These are phyloP conservation scores for Parasitella parasitica DNA, from an alignment of 371 early-diverging fungal genomes.

Conservation along the genomic window DNA sequence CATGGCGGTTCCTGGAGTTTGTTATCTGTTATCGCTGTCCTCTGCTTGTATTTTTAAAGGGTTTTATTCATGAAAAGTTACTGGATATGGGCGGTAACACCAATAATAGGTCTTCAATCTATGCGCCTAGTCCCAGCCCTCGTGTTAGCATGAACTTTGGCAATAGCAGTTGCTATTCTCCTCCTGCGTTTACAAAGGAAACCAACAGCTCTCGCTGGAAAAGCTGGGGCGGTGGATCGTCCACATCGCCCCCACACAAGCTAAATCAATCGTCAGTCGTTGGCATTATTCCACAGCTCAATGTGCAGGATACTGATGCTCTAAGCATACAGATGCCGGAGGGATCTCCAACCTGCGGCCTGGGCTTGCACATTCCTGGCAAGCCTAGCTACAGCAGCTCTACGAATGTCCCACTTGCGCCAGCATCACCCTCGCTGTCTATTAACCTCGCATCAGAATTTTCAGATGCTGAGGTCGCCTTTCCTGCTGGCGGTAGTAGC, in stretches of 20 bases:
- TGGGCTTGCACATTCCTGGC: slow-evolving; percentile 32
- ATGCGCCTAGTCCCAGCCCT: slow-evolving; percentile 13
- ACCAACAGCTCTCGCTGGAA: slow-evolving; percentile 17
- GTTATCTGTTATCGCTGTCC: slow-evolving; percentile 51
- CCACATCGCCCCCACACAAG: neutral
- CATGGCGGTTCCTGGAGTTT: slow-evolving; percentile 62
- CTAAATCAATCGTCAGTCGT: neutral
- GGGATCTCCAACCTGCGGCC: slow-evolving; percentile 15
- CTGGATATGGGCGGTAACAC: slow-evolving; percentile 16
- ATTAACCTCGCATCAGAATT: slow-evolving; percentile 3
- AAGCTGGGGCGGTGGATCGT: slow-evolving; percentile 29
- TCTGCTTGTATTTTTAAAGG: slow-evolving; percentile 47
- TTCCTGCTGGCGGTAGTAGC: neutral
- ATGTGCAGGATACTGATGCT: slow-evolving; percentile 4
- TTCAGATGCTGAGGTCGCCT: slow-evolving; percentile 9
- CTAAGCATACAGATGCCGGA: neutral
- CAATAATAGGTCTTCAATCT: slow-evolving; percentile 3
- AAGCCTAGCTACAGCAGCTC: neutral
- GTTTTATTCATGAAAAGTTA: slow-evolving; percentile 51
- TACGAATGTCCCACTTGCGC: neutral
- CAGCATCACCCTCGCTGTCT: slow-evolving; percentile 21
- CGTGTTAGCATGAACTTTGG: slow-evolving; percentile 7
- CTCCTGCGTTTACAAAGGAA: neutral
- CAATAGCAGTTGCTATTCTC: neutral
- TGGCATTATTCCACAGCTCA: slow-evolving; percentile 7